Evolutionary conservation across 2,329 filamentous ascomycete genomes (phyloP).

Genomic region (Colletotrichum acutatum): DNA sequence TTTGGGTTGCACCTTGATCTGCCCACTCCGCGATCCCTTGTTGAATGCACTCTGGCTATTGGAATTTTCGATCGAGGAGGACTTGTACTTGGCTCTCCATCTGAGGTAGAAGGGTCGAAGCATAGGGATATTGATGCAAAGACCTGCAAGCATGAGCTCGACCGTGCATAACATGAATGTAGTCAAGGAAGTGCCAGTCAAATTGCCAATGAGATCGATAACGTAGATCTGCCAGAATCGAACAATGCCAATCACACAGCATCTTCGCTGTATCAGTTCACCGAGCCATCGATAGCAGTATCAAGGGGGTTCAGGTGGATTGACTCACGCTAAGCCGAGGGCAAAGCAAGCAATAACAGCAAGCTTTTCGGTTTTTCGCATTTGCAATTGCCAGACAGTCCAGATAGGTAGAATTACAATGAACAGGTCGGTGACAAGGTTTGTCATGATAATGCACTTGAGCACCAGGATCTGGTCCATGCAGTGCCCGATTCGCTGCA

Average conservation of each 20-base stretch:
- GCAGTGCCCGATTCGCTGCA: conserved; percentile 37
- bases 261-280: conserved; percentile 38
- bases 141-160: conserved; percentile 52
- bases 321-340: conserved; percentile 37
- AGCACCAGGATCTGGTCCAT: conserved; percentile 38
- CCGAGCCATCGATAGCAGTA: neutral
- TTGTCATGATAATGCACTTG: conserved; percentile 41
- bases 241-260: conserved; percentile 51
- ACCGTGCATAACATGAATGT: conserved; percentile 52
- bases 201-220: conserved; percentile 47
- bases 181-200: conserved; percentile 53
- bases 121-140: conserved; percentile 56
- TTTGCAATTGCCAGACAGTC: conserved; percentile 48
- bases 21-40: conserved; percentile 19
- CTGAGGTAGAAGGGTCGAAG: conserved; percentile 48
- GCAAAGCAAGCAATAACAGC: conserved; percentile 40
- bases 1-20: conserved; percentile 16
- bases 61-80: conserved; percentile 42
- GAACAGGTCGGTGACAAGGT: conserved; percentile 48
- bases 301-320: neutral
- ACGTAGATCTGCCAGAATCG: conserved; percentile 50
- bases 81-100: conserved; percentile 46
- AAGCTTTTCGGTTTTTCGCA: conserved; percentile 39
- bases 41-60: conserved; percentile 31
- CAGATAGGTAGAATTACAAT: conserved; percentile 49